Evolutionary conservation across 768 basidiomycete species (phyloP).

Genomic region (Galerina marginata): DNA sequence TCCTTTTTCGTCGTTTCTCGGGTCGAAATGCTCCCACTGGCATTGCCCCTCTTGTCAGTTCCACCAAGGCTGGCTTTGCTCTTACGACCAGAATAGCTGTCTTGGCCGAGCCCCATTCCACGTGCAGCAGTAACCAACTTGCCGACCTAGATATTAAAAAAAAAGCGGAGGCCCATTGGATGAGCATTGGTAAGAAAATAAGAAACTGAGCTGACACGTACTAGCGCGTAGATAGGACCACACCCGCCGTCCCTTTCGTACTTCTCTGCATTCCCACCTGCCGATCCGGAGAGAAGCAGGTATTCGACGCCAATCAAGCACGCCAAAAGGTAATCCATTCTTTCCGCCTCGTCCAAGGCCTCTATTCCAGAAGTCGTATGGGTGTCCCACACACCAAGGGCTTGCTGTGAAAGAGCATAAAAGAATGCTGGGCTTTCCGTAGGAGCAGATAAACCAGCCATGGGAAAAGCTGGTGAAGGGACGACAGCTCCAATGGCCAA

Average conservation of each 20-base stretch:
- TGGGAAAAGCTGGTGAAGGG: constrained; percentile 2
- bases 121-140: constrained; percentile 74
- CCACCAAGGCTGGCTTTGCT: not conserved
- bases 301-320: constrained; percentile 58
- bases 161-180: not conserved
- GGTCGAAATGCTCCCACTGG: not conserved
- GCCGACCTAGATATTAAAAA: constrained; percentile 49
- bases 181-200: not conserved
- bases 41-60: constrained; percentile 3
- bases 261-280: constrained; percentile 1
- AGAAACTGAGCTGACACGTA: constrained; percentile 29
- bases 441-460: not conserved
- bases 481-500: constrained; percentile 60
- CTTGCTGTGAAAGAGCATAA: constrained; percentile 43
- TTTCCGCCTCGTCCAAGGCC: constrained; percentile 30
- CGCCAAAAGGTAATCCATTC: constrained; percentile 62
- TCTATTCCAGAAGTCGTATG: constrained; percentile 16
- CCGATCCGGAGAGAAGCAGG: constrained; percentile 29
- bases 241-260: not conserved
- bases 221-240: constrained; percentile 45
- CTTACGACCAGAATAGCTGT: constrained; percentile 28
- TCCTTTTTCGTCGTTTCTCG: not conserved
- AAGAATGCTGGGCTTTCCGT: constrained; percentile 34
- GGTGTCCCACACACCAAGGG: constrained; percentile 43
- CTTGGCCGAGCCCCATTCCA: constrained; percentile 63